A percentile compares a stretch with the other conserved stretches of the same genome.
These are phyloP conservation scores for Rhizopogon vinicolor DNA, from an alignment of 768 basidiomycete genomes.

Conservation along the genomic window DNA sequence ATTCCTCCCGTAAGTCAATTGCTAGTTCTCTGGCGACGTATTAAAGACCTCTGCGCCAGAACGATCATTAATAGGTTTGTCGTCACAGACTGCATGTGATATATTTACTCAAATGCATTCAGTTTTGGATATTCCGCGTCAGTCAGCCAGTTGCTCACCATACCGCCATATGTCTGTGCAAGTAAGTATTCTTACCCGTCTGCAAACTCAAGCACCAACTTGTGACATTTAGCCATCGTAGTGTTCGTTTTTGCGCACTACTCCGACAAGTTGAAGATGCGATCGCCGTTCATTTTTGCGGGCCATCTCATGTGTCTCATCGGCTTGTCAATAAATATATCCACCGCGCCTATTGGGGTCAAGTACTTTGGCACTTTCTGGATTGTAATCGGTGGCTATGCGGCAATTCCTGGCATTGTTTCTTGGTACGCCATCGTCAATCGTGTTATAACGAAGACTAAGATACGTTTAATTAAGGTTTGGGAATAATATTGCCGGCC, in stretches of 20 bases:
- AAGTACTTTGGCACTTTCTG: too few relatives aligned
- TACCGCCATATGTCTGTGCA: conserved; percentile 60
- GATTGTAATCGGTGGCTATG: conserved; percentile 39
- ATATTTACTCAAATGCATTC: background rate
- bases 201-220: too few relatives aligned
- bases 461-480: conserved; percentile 33
- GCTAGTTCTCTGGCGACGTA: background rate
- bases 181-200: conserved; percentile 10
- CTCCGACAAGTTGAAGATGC: too few relatives aligned
- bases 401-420: conserved; percentile 52
- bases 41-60: too few relatives aligned
- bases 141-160: conserved; percentile 55
- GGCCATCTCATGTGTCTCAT: too few relatives aligned
- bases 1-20: conserved; percentile 29
- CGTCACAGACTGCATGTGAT: background rate
- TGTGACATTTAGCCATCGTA: conserved; percentile 34
- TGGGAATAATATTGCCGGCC: conserved; percentile 44
- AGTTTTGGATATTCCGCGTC: conserved; percentile 55
- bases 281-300: background rate
- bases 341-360: too few relatives aligned
- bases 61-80: too few relatives aligned
- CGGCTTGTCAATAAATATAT: too few relatives aligned
- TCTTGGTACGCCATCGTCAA: conserved; percentile 38
- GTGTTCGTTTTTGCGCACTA: conserved; percentile 23
- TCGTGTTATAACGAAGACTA: too few relatives aligned